Evolutionary conservation across 768 basidiomycete genomes (phyloP).

Genomic region (Pulveroboletus sp.): DNA sequence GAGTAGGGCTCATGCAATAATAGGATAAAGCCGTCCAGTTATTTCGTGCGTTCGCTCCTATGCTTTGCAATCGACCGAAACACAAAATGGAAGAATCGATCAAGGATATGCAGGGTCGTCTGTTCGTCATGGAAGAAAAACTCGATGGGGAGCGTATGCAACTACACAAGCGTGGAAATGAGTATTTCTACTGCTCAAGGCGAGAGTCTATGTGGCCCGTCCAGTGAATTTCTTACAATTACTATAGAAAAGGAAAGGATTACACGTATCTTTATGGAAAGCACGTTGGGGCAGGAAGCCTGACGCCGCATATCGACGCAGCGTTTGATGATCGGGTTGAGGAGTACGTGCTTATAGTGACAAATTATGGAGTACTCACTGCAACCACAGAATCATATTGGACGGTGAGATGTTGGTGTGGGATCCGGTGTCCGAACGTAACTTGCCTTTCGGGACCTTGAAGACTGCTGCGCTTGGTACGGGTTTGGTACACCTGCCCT

Average conservation of each 20-base stretch:
- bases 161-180: constrained; percentile 85
- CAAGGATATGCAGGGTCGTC: constrained; percentile 70
- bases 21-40: constrained; percentile 83
- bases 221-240: neutral
- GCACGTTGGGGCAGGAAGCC: constrained; percentile 72
- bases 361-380: constrained; percentile 4
- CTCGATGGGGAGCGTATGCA: constrained; percentile 97
- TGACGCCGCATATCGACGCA: constrained; percentile 80
- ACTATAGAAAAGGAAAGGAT: constrained; percentile 76
- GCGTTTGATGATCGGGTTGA: constrained; percentile 74
- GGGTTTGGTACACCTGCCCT: constrained; percentile 7
- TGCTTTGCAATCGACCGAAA: constrained; percentile 89
- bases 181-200: constrained; percentile 93
- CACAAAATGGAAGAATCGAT: constrained; percentile 78
- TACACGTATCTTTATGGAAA: constrained; percentile 91
- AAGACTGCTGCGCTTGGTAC: constrained; percentile 88
- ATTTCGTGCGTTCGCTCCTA: constrained; percentile 86
- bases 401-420: constrained; percentile 99
- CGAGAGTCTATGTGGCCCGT: constrained; percentile 24
- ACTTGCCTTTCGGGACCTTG: constrained; percentile 87
- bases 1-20: constrained; percentile 3
- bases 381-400: constrained; percentile 66
- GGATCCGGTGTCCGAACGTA: constrained; percentile 86
- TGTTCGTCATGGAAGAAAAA: constrained; percentile 95
- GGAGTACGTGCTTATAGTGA: constrained; percentile 51